These are phyloP conservation scores for Zasmidium cellare DNA, from an alignment of 2,329 filamentous ascomycete genomes.

Conservation along the genomic window DNA sequence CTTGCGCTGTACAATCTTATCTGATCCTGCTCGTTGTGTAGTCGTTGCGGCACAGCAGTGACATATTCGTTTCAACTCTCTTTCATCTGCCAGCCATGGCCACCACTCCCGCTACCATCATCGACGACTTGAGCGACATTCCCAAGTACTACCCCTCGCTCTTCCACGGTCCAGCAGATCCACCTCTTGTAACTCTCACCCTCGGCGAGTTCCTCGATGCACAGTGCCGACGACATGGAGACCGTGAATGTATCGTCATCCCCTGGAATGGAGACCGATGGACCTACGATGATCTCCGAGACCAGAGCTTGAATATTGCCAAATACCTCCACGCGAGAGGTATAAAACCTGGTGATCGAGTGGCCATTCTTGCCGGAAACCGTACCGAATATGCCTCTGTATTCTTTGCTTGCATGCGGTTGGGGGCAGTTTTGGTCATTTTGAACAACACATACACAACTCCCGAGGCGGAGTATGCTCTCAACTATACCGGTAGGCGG, in stretches of 20 bases:
- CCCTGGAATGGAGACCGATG: slow-evolving; percentile 75
- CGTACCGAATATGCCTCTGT: slow-evolving; percentile 62
- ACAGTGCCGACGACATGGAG: slow-evolving; percentile 65
- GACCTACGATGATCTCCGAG: slow-evolving; percentile 55
- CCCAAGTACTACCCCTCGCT: slow-evolving; percentile 47
- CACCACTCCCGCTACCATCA: slow-evolving; percentile 12
- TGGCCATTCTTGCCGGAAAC: slow-evolving; percentile 72
- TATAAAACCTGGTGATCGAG: slow-evolving; percentile 66
- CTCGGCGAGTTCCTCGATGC: slow-evolving; percentile 71
- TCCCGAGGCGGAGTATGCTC: slow-evolving; percentile 68
- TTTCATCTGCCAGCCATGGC: slow-evolving; percentile 6
- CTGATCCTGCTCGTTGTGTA: not conserved
- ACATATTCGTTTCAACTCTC: slow-evolving; percentile 1
- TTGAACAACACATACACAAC: slow-evolving; percentile 81
- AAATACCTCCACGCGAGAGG: slow-evolving; percentile 62
- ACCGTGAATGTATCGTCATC: slow-evolving; percentile 68
- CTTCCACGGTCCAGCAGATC: slow-evolving; percentile 67
- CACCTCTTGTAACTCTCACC: slow-evolving; percentile 69
- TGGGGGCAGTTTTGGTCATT: slow-evolving; percentile 62
- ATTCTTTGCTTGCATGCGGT: slow-evolving; percentile 67
- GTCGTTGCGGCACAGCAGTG: not conserved
- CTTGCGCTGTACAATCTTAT: slow-evolving; percentile 1
- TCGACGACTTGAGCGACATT: slow-evolving; percentile 11
- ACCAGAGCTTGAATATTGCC: slow-evolving; percentile 41
- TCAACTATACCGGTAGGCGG: slow-evolving; percentile 65